These are phyloP conservation scores for Lentinula detonsa DNA, from an alignment of 768 basidiomycete species.

Conservation along the genomic window DNA sequence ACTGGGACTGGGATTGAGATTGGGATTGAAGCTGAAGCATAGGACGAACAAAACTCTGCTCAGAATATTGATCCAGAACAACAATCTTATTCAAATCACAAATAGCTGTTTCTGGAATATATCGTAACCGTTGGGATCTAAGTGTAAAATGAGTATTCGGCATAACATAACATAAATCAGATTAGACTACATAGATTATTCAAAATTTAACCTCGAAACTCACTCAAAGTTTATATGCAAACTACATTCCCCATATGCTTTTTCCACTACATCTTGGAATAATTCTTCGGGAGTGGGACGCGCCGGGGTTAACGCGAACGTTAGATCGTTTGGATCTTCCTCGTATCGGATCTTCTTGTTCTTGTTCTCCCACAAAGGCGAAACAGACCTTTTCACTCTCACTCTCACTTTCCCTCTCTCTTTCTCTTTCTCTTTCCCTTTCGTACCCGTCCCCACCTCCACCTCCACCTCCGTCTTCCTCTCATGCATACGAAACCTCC, in stretches of 20 bases:
- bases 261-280: slow-evolving; percentile 14
- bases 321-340: neutral
- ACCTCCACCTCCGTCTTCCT: slow-evolving; percentile 11
- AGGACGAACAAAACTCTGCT: slow-evolving; percentile 12
- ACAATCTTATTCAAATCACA: slow-evolving; percentile 40
- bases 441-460: too few species aligned
- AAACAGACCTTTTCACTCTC: neutral
- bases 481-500: slow-evolving; percentile 39
- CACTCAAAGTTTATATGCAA: slow-evolving; percentile 47
- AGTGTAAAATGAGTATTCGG: too few species aligned
- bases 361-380: neutral
- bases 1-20: too few species aligned
- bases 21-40: too few species aligned
- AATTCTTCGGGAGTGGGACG: neutral
- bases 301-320: too few species aligned
- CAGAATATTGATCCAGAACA: slow-evolving; percentile 30
- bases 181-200: too few species aligned
- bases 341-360: neutral
- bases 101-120: slow-evolving; percentile 45
- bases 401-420: too few species aligned
- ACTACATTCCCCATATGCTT: slow-evolving; percentile 13
- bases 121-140: neutral
- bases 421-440: too few species aligned
- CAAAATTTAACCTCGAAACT: slow-evolving; percentile 4
- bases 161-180: slow-evolving; percentile 32